phyloP scores from a whole-genome alignment of 257 asterid genomes.

The Solanum commersonii region DNA sequence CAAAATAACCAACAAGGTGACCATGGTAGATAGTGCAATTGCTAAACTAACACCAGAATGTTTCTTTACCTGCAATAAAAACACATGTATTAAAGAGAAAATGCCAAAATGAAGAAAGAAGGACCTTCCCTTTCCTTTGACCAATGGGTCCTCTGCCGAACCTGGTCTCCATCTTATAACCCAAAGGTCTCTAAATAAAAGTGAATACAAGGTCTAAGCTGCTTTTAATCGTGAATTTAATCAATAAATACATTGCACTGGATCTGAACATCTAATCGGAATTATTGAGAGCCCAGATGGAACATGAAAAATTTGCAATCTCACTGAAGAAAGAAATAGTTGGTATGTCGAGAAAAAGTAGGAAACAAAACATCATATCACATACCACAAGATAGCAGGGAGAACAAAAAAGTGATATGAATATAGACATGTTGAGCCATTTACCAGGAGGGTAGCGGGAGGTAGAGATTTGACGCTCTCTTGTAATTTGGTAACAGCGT shows the following conservation, averaged over 20 bases:
- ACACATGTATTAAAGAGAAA: neutral
- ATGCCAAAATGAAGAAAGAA: neutral
- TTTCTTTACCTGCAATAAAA: constrained; percentile 38
- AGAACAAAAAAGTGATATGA: neutral
- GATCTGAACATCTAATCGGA: neutral
- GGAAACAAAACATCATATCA: neutral
- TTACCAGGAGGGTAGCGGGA: constrained; percentile 45
- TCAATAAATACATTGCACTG: neutral
- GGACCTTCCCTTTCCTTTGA: neutral
- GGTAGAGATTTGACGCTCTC: constrained; percentile 48
- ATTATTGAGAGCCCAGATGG: neutral
- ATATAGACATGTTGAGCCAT: neutral
- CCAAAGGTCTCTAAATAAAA: neutral
- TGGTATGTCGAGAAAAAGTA: neutral
- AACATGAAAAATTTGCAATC: neutral
- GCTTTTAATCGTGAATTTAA: neutral
- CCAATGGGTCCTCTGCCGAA: neutral
- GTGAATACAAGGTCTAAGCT: neutral
- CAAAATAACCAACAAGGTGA: constrained; percentile 41
- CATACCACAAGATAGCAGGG: neutral
- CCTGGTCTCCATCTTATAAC: neutral
- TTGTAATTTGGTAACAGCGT: constrained; percentile 32
- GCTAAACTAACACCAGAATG: constrained; percentile 37
- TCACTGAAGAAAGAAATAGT: neutral
- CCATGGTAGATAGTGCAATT: constrained; percentile 49